Base-by-base conservation (phyloP, 148 eudicot species). In the Spergularia marina region DNA sequence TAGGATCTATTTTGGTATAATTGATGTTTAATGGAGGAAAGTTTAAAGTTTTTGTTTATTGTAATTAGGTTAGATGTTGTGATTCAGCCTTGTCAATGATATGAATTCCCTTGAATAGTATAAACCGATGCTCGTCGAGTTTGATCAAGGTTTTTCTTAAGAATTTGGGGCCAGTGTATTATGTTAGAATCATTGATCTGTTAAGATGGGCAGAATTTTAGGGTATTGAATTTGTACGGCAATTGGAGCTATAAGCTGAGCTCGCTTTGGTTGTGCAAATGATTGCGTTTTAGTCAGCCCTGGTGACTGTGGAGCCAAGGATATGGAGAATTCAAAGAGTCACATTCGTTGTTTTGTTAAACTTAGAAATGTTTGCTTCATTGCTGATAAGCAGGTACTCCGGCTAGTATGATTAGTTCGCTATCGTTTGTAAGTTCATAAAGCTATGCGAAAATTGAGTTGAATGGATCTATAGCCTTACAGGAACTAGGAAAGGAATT, bases 21-120 rank as follows among this genome's bases (percentile, higher is more conserved):
- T 68, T 21, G 57, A 49, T 21, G 58, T 64, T 40, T 9, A 54
- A 5, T 78, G 2, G 21, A 53, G 65, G 65, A 65, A 77, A 62
- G 18, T 39, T 71, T 6, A 59, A 39, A 53, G 4, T 62, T 44
- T 44, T 44, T 41, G 44, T 44, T 30, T 44, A 21, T 8, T 51
- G 14, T 11, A 52, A 51, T 63, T 61, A 23, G 40, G 36, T 18
- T 0, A 39, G 0, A 16, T 53, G 5, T 34, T 17, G 70, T 25
- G 10, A 64, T 64, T 44, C 30, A 44, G 10, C 49, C 10, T 11
- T 10, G 14, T 57, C 23, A 41, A 47, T 25, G 58, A 49, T 41
- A 47, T 61, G 2, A 53, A 52, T 7, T 41, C 8, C 34, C 20
- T 40, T 39, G 16, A 49, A 14, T 4, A 61, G 57, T 20, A 13